Conservation (phyloP, 2,329 filamentous ascomycete genomes). For the Verticillium longisporum region DNA sequence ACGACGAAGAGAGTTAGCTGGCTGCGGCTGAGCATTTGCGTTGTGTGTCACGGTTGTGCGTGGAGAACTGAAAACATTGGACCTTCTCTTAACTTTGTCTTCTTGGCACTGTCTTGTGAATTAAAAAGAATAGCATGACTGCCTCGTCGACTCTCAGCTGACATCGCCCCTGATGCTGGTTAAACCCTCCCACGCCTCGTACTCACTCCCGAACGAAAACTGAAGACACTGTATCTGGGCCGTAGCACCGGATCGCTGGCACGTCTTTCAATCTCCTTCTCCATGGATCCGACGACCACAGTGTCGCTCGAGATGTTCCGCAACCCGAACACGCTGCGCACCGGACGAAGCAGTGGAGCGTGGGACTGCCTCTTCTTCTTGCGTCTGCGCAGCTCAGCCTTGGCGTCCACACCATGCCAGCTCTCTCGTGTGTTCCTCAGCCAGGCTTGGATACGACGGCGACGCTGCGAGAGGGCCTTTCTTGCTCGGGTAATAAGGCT, state of each 20-base stretch:
- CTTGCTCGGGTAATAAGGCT: background rate
- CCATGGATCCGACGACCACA: background rate
- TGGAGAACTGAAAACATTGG: no score
- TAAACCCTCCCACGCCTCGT: background rate
- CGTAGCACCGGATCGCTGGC: background rate
- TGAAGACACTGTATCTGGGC: background rate
- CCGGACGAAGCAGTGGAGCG: background rate
- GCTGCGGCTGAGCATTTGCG: background rate
- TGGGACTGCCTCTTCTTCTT: background rate
- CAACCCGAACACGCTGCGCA: background rate
- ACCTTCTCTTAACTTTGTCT: no score
- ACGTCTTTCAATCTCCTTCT: background rate
- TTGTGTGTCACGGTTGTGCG: no score
- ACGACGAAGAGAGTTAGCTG: background rate
- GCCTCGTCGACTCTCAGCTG: background rate
- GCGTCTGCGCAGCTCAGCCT: background rate
- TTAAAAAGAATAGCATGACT: background rate
- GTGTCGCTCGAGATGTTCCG: background rate
- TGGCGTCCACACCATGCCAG: background rate
- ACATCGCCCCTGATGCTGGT: background rate
- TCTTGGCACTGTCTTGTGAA: background rate
- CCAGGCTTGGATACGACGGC: background rate
- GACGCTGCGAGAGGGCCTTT: background rate
- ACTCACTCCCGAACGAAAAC: background rate
- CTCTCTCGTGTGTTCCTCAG: background rate